Evolutionary conservation across 78 protist species (phyloP), one percentile per base, ranked within the genome.

Genomic region (Isochrysis galbana): DNA sequence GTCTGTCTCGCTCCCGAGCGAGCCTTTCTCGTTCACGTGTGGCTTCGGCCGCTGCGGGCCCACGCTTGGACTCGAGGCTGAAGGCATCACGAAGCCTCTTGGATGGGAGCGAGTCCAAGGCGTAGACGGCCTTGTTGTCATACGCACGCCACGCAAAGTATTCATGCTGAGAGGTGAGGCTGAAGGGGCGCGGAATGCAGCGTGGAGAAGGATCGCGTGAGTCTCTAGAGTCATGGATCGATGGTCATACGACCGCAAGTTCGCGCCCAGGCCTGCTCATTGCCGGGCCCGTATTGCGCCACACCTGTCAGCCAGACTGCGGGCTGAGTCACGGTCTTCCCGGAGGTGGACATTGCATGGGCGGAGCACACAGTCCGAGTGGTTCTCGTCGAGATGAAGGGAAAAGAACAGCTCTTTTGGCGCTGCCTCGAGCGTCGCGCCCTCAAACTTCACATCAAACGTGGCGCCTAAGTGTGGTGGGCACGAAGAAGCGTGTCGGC

Each of bases 341-440:
- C 7, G 54, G 36, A 80, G 7, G 55, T 5, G 2, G 29, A 80
- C 88, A 5, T 11, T 1, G 55, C 47, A 44, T 38, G 88, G 2
- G 39, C 88, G 88, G 44, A 80, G 88, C 36, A 80, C 23, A 38
- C 47, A 41, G 88, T 80, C 88, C 36, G 88, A 36, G 55, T 80
- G 88, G 88, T 80, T 80, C 55, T 80, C 88, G 54, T 80, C 88
- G 32, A 2, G 0, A 41, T 80, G 88, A 22, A 80, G 48, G 23
- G 88, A 80, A 38, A 80, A 44, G 48, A 44, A 80, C 55, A 80
- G 88, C 88, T 80, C 88, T 22, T 23, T 2, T 38, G n/a, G 48
- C 55, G 0, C 39, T 39, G 88, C 88, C 32, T 5, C 25, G 32
- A 80, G 88, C 88, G 36, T 0, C 39, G 0, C 54, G 38, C 55